phyloP scores from a whole-genome alignment of 1,284 basidiomycete genomes.

The Ustilago loliicola region DNA sequence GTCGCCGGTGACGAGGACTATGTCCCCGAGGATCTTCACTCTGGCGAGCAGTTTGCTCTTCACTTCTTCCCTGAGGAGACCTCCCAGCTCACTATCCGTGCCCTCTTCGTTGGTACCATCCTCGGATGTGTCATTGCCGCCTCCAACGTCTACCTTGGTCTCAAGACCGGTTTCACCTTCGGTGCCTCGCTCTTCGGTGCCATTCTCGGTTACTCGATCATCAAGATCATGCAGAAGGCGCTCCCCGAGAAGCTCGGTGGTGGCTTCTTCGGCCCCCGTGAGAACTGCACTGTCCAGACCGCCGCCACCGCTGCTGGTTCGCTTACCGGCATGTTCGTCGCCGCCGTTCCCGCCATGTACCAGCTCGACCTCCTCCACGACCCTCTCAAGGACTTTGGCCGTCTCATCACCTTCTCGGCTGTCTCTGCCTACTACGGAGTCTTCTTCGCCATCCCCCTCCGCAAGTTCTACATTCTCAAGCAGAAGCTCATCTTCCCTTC shows the following conservation, averaged over 20 bases:
- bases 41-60: constrained; percentile 52
- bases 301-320: constrained; percentile 61
- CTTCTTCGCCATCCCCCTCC: constrained; percentile 78
- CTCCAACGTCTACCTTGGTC: constrained; percentile 78
- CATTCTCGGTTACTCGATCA: constrained; percentile 78
- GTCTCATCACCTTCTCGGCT: constrained; percentile 75
- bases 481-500: constrained; percentile 80
- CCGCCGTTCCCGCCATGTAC: constrained; percentile 79
- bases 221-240: constrained; percentile 76
- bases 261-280: constrained; percentile 78
- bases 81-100: constrained; percentile 70
- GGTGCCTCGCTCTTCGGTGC: constrained; percentile 78
- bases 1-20: constrained; percentile 43
- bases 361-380: constrained; percentile 70
- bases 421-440: constrained; percentile 78
- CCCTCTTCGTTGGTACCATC: constrained; percentile 76
- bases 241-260: constrained; percentile 75
- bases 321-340: constrained; percentile 76
- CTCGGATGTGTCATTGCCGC: constrained; percentile 78
- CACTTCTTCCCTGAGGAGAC: constrained; percentile 53
- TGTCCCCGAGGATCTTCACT: constrained; percentile 39
- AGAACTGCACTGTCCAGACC: constrained; percentile 74
- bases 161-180: constrained; percentile 78
- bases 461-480: constrained; percentile 78
- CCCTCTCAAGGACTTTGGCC: constrained; percentile 58